Percentiles rank a stretch among this genome's conserved stretches.
Conservation (phyloP, 805 yeast genomes). For the Suhomyces faveliae region DNA sequence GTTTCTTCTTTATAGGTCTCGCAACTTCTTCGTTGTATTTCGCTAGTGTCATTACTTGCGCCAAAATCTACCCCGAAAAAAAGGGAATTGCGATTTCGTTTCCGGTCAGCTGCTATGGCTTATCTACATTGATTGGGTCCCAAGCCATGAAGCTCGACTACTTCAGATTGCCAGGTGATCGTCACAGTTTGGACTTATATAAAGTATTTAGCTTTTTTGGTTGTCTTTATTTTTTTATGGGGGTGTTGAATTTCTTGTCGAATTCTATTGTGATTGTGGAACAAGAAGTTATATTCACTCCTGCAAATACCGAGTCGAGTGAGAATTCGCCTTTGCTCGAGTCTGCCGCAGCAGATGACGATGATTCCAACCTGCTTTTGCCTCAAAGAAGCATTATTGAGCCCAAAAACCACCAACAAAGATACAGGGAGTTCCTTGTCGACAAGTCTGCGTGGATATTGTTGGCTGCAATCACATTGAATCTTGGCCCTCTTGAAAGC, state of each 20-base stretch:
- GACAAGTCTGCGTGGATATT: constrained; percentile 65
- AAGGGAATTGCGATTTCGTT: constrained; percentile 82
- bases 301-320: constrained; percentile 16
- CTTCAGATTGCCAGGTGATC: constrained; percentile 30
- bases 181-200: constrained; percentile 42
- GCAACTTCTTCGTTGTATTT: constrained; percentile 75
- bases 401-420: constrained; percentile 35
- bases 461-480: constrained; percentile 60
- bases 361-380: constrained; percentile 19
- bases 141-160: constrained; percentile 49
- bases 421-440: constrained; percentile 39
- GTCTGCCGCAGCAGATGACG: constrained; percentile 4
- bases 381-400: constrained; percentile 35
- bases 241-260: constrained; percentile 60
- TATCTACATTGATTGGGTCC: constrained; percentile 74
- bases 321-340: constrained; percentile 32
- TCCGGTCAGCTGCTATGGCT: constrained; percentile 86
- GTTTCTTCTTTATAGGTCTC: constrained; percentile 61
- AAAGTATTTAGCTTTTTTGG: constrained; percentile 55
- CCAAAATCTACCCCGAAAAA: constrained; percentile 73
- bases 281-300: constrained; percentile 43
- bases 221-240: constrained; percentile 52
- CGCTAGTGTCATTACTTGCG: constrained; percentile 73
- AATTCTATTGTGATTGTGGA: constrained; percentile 64
- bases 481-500: constrained; percentile 83